Base-by-base conservation (phyloP, 2,329 filamentous ascomycete genomes). In the Fusarium sp. region DNA sequence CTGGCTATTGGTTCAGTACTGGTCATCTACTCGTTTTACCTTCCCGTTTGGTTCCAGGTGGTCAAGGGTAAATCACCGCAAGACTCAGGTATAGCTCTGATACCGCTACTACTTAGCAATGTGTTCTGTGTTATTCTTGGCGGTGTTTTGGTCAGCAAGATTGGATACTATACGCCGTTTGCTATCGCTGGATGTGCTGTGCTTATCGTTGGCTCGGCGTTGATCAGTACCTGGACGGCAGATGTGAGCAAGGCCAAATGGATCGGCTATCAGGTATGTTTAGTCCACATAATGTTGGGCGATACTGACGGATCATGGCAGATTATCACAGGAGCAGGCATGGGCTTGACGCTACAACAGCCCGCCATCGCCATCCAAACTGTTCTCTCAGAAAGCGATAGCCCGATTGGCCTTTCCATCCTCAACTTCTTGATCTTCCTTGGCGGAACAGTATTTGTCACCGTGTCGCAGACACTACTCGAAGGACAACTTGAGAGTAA, bases 1-100 rank as follows among this genome's bases (percentile, higher is more conserved):
- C 37, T 72, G 5, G 32, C 47, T 0, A 25, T 58, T 6, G 49
- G 69, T 3, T 69, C 64, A 2, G 44, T 64, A 2, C 12, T 72
- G 10, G 69, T 72, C 0, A 46, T 72, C 0, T 72, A 64, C 43
- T 10, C 69, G 1, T 72, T 72, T 11, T 72, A 72, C 5, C 46
- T 72, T 3, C 69, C 69, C 1, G 42, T 72, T 1, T 72, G 69
- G 69, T 69, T 72, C 16, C 69, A 72, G 16, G 58, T 72, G 4
- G 59, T 72, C 2, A 62, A 72, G 1, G 64, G 69, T 0, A 71
- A 68, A 5, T 68, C 68, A 0, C 40, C 69, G 0, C 28, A 72
- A 2, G 43, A 60, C 4, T 71, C 69, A n/a, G 64, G 69, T 4
- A 32, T 72, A 2, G 53, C 68, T 6, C 8, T 72, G 15, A 9